These are phyloP conservation scores for Chlamydomonas urium DNA, from an alignment of 139 green algal genomes.

Conservation along the genomic window DNA sequence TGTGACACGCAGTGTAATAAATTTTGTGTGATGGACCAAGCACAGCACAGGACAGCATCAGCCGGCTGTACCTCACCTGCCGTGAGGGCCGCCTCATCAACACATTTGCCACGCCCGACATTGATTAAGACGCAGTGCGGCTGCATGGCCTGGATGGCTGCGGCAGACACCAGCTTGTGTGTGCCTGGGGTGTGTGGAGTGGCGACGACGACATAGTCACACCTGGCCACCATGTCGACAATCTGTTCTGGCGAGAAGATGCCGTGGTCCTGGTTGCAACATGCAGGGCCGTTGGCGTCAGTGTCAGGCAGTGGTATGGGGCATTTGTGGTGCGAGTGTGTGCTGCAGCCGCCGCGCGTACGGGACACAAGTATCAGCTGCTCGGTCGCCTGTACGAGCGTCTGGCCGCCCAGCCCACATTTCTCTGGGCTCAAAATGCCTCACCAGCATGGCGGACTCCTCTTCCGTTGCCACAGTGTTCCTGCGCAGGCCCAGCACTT, in stretches of 20 bases:
- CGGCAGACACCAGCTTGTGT: conserved; percentile 46
- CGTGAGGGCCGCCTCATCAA: conserved; percentile 71
- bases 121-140: conserved; percentile 74
- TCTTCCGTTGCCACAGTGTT: conserved; percentile 44
- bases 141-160: conserved; percentile 63
- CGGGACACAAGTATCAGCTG: too few species aligned
- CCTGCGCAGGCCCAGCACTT: conserved; percentile 66
- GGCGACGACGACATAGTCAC: conserved; percentile 74
- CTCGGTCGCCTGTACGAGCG: too few species aligned
- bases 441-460: conserved; percentile 28
- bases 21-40: too few species aligned
- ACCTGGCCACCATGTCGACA: conserved; percentile 48
- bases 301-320: too few species aligned
- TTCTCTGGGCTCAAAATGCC: too few species aligned
- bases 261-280: too few species aligned
- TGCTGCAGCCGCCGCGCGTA: too few species aligned
- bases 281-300: too few species aligned
- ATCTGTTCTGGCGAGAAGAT: conserved; percentile 57
- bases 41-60: not conserved
- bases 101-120: conserved; percentile 70
- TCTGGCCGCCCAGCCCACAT: conserved; percentile 46
- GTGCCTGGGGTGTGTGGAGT: conserved; percentile 62
- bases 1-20: too few species aligned
- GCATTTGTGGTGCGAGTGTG: too few species aligned
- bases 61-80: conserved; percentile 34